These are phyloP conservation scores for Deuterostichococcus epilithicus DNA, from an alignment of 139 green algal genomes.

Conservation along the genomic window DNA sequence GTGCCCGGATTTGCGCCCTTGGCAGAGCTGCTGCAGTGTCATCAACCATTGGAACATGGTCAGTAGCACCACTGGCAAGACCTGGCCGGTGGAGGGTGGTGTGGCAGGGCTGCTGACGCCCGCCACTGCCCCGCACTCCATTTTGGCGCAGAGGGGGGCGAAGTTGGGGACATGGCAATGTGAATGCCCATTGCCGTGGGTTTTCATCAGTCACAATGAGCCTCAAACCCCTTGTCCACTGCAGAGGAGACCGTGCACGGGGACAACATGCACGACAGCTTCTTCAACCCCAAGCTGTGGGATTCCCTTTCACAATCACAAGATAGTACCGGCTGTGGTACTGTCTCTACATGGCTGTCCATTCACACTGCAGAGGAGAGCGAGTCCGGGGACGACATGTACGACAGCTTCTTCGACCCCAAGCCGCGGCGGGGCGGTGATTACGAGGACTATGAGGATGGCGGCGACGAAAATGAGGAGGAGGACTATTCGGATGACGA, in stretches of 20 bases:
- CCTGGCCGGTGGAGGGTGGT: background rate
- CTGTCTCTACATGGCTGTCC: too few species aligned
- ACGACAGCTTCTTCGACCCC: slow-evolving; percentile 69
- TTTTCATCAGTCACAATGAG: too few species aligned
- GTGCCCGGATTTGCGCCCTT: background rate
- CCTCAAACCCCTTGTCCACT: too few species aligned
- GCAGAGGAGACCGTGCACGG: too few species aligned
- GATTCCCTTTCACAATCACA: slow-evolving; percentile 9
- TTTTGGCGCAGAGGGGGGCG: background rate
- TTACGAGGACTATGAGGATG: slow-evolving; percentile 2
- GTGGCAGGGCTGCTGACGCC: slow-evolving; percentile 5
- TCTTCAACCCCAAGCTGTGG: slow-evolving; percentile 41
- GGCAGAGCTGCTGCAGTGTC: background rate
- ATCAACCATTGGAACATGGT: background rate
- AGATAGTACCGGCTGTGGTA: slow-evolving; percentile 4
- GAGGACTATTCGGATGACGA: background rate
- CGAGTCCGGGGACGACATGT: slow-evolving; percentile 29
- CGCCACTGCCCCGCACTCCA: background rate
- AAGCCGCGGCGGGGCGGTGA: background rate
- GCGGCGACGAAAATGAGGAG: background rate
- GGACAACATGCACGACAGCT: slow-evolving; percentile 71
- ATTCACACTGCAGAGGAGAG: background rate
- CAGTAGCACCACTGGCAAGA: background rate
- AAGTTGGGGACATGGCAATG: background rate
- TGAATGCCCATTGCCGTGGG: too few species aligned